These are phyloP conservation scores for Ocimum tenuiflorum DNA, from an alignment of 257 asterid species.

Conservation along the genomic window DNA sequence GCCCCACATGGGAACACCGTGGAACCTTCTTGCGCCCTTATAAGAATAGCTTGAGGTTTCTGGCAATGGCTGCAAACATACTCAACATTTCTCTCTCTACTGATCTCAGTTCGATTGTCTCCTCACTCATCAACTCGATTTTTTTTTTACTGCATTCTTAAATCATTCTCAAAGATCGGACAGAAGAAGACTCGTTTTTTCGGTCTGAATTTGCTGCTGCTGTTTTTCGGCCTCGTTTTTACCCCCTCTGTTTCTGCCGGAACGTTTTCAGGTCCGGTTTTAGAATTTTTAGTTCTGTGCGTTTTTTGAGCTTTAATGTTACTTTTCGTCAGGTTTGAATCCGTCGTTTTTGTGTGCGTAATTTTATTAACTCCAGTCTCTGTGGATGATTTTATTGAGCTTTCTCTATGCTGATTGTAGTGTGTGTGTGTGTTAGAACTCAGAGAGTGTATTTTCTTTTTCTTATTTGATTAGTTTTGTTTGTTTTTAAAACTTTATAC, in stretches of 20 bases:
- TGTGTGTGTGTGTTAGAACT: background rate
- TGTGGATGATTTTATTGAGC: background rate
- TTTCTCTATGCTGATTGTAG: background rate
- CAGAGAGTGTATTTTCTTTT: background rate
- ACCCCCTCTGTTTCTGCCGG: background rate
- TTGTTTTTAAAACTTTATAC: background rate
- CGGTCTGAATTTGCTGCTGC: background rate
- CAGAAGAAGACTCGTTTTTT: no score
- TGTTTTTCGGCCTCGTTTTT: background rate
- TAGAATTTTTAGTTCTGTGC: background rate
- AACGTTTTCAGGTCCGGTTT: slow-evolving; percentile 13
- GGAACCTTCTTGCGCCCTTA: slow-evolving; percentile 20
- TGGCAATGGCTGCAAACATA: slow-evolving; percentile 2
- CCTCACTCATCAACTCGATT: background rate
- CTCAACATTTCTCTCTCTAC: background rate
- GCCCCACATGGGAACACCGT: background rate
- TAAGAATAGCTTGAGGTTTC: slow-evolving; percentile 9
- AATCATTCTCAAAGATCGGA: background rate
- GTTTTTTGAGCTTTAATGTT: background rate
- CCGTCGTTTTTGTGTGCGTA: background rate
- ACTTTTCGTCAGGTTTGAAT: background rate
- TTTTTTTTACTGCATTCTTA: no score
- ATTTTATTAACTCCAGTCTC: no score
- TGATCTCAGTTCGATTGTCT: background rate
- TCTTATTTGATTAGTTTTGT: background rate